Evolutionary conservation across 768 basidiomycete genomes (phyloP), one percentile per base, ranked within the genome.

Genomic region (Gymnopilus junonius): DNA sequence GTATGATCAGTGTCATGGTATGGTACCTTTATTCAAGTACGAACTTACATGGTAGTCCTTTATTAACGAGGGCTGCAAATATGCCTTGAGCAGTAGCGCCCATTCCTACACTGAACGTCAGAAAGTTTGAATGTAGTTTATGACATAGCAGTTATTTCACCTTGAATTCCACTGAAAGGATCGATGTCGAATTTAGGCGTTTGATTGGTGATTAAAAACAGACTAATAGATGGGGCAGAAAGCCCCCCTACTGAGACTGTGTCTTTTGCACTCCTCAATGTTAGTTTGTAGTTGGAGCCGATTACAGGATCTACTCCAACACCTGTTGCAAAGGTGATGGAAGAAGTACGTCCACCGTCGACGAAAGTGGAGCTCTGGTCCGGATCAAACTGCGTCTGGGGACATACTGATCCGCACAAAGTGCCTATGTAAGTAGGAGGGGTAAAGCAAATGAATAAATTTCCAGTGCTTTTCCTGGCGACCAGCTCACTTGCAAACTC

Each of bases 81-180:
- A 85, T 78, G n/a, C 84, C 84, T 64, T 80, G 75, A 10, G 81
- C 83, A 31, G 72, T 74, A 21, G 85, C 78, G 53, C 80, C 76
- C 81, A 87, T 82, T 59, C 86, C 85, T 83, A 51, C 10, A 48
- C 46, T 43, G 46, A 57, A 27, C 42, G 50, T 53, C 40, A 43
- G 32, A 15, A 43, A 21, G 14, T 21, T 29, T 20, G 54, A 50
- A 50, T 31, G 63, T 4, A 48, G 10, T 48, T n/a, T 7, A 45
- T 32, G 58, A 40, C 25, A 62, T 17, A 51, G 37, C 34, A 34
- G 31, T 1, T 42, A 34, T 40, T 73, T 48, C 55, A 81, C 82
- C 85, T 71, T 83, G 82, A 56, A 86, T 86, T 3, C 84, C 85
- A 63, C 81, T 82, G 79, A 84, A 86, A 7, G 84, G 85, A 72